Conservation (phyloP, 2,329 filamentous ascomycete species). For the Aspergillus spinulosporus region DNA sequence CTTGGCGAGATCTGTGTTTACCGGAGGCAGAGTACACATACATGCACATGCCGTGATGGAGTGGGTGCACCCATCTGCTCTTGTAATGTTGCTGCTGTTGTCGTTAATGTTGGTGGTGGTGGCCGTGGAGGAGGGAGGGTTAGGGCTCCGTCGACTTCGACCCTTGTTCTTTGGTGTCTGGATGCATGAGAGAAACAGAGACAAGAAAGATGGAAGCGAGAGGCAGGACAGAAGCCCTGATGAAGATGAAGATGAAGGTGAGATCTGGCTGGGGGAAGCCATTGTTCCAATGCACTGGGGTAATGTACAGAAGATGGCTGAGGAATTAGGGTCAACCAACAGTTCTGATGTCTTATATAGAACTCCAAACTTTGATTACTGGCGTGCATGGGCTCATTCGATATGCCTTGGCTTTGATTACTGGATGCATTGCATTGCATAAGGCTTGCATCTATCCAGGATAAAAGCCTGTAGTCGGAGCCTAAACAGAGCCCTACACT, state of each 20-base stretch:
- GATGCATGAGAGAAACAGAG: conserved; percentile 10
- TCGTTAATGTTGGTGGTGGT: neutral
- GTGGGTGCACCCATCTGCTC: neutral
- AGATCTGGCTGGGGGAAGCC: neutral
- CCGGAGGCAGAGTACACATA: neutral
- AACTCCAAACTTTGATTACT: neutral
- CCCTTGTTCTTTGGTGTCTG: neutral
- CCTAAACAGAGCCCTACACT: no score
- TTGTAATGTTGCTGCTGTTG: neutral
- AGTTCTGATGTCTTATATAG: conserved; percentile 9
- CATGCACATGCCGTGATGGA: neutral
- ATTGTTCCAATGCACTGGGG: neutral
- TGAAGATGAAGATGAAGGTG: neutral
- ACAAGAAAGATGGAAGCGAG: neutral
- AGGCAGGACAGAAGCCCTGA: neutral
- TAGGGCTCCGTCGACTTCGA: neutral
- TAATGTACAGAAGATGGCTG: no score
- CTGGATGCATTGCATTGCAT: neutral
- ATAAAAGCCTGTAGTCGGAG: no score
- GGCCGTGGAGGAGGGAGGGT: neutral
- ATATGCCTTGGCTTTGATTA: neutral
- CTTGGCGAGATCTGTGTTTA: neutral
- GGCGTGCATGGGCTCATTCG: neutral
- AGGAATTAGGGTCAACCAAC: neutral
- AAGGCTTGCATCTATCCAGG: no score